Conservation (phyloP, 208 protist species). For the Acanthamoeba healyi region DNA sequence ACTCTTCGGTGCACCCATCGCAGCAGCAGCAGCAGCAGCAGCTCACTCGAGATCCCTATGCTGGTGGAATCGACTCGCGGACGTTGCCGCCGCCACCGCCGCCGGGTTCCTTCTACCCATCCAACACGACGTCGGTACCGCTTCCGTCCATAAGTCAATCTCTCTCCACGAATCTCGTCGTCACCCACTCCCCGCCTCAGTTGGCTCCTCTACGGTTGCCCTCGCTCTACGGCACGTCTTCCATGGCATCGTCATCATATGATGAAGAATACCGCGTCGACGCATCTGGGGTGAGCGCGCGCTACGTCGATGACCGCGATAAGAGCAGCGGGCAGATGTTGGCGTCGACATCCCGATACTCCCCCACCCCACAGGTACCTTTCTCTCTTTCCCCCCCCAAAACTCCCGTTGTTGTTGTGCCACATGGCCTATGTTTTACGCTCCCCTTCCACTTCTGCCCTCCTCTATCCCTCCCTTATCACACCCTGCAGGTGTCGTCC, state of each 20-base stretch:
- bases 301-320: constrained; percentile 40
- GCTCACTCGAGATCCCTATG: neutral
- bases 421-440: neutral
- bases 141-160: constrained; percentile 53
- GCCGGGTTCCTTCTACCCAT: neutral
- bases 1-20: neutral
- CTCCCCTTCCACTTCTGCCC: too few relatives aligned
- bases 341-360: neutral
- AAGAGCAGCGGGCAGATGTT: neutral
- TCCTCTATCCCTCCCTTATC: too few relatives aligned
- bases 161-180: constrained; percentile 40
- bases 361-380: neutral
- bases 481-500: neutral
- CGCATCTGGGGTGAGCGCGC: neutral
- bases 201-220: constrained; percentile 67
- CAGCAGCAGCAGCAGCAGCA: neutral
- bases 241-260: neutral
- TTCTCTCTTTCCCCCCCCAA: neutral
- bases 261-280: constrained; percentile 23
- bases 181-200: constrained; percentile 59
- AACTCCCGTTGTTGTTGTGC: neutral
- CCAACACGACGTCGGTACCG: constrained; percentile 7
- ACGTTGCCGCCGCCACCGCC: neutral
- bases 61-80: neutral
- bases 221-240: constrained; percentile 46